Conservation (phyloP, 768 basidiomycete genomes). For the Hericium rajendrae region DNA sequence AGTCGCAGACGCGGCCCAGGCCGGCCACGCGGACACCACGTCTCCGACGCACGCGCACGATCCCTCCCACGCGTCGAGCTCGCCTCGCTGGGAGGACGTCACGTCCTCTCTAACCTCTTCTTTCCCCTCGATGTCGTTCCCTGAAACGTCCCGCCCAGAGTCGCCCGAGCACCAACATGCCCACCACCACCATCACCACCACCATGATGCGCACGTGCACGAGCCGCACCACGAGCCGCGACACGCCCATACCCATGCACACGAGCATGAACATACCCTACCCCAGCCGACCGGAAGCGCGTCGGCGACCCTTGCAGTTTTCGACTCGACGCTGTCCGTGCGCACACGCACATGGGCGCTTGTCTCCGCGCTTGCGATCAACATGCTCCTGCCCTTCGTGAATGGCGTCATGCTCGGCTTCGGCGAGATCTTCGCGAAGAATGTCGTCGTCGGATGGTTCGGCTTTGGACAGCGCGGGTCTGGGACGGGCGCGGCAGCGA, state of each 20-base stretch:
- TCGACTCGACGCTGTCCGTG: conserved; percentile 55
- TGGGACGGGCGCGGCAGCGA: conserved; percentile 8
- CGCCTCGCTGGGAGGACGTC: conserved; percentile 58
- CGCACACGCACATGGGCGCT: conserved; percentile 62
- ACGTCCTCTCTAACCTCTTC: conserved; percentile 38
- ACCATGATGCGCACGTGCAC: not conserved
- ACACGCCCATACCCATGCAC: not conserved
- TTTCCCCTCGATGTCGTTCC: conserved; percentile 74
- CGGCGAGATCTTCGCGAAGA: conserved; percentile 85
- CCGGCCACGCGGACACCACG: conserved; percentile 1
- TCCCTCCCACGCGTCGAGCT: conserved; percentile 21
- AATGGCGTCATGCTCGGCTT: conserved; percentile 97
- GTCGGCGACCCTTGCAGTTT: conserved; percentile 55
- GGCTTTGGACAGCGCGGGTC: conserved; percentile 28
- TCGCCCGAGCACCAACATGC: conserved; percentile 18
- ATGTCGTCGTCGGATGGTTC: conserved; percentile 49
- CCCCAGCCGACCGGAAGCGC: conserved; percentile 2
- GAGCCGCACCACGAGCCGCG: not conserved
- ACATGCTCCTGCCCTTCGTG: conserved; percentile 78
- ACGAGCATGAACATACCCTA: not conserved
- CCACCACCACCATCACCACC: not conserved
- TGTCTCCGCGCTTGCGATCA: conserved; percentile 70
- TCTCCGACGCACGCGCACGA: not conserved
- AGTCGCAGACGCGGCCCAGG: not conserved
- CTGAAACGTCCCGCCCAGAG: conserved; percentile 48